Conservation (phyloP, 2,329 filamentous ascomycete genomes). For the Aspergillus intermedius region DNA sequence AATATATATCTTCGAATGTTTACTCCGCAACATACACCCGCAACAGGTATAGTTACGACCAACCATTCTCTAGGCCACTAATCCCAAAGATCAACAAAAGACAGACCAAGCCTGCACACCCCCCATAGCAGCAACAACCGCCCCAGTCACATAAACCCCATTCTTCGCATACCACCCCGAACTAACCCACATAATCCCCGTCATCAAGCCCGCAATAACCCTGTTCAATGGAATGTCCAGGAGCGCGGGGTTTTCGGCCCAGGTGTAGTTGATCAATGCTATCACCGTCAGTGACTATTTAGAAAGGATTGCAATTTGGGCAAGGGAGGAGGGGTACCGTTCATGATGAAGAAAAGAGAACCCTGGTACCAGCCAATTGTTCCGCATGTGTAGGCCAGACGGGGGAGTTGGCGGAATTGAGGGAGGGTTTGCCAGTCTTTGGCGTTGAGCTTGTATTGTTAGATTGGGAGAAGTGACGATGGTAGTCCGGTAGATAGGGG, state of each 20-base stretch:
- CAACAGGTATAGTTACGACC: no score
- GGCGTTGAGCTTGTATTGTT: conserved; percentile 6
- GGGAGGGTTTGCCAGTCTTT: conserved; percentile 14
- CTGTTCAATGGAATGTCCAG: conserved; percentile 10
- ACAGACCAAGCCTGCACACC: conserved; percentile 14
- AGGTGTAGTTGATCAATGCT: conserved; percentile 14
- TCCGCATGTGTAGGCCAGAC: conserved; percentile 16
- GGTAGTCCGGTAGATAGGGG: background rate
- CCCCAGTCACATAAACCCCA: conserved; percentile 13
- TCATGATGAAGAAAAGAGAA: conserved; percentile 17
- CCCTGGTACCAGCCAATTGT: conserved; percentile 22
- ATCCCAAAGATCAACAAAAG: conserved; percentile 2
- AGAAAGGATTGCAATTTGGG: background rate
- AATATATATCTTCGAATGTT: no score
- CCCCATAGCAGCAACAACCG: conserved; percentile 12
- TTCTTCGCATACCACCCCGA: conserved; percentile 19
- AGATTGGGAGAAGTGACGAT: background rate
- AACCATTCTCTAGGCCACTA: no score
- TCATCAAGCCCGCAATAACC: conserved; percentile 14
- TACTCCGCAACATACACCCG: no score
- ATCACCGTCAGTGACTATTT: background rate
- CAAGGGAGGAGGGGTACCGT: conserved; percentile 6
- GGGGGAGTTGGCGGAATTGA: conserved; percentile 15
- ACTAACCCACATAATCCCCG: conserved; percentile 16
- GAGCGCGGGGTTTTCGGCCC: conserved; percentile 11